These are phyloP conservation scores for Aureobasidium musti DNA, from an alignment of 2,329 filamentous ascomycete genomes.

Conservation along the genomic window DNA sequence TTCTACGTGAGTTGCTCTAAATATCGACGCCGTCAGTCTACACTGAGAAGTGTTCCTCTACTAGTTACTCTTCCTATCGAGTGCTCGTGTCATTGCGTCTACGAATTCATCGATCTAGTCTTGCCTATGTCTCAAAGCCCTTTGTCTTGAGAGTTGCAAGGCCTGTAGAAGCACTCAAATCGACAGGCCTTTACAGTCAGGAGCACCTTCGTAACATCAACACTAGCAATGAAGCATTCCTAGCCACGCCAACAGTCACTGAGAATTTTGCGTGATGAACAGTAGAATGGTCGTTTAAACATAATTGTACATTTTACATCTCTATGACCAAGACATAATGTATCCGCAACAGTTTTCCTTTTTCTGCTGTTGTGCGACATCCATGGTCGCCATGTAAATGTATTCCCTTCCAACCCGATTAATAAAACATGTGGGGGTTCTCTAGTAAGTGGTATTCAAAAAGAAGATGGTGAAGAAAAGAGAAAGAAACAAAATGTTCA, in stretches of 20 bases:
- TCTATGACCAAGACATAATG: slow-evolving; percentile 11
- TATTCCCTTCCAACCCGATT: slow-evolving; percentile 12
- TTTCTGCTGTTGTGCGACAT: not conserved
- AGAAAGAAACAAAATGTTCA: not conserved
- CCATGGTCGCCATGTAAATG: slow-evolving; percentile 9
- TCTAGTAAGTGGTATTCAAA: slow-evolving; percentile 27
- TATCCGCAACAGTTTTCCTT: not conserved
- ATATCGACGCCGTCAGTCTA: too few species aligned
- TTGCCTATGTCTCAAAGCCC: not conserved
- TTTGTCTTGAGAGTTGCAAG: not conserved
- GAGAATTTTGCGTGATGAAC: not conserved
- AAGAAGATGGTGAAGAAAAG: not conserved
- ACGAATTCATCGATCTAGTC: not conserved
- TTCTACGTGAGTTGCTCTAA: too few species aligned
- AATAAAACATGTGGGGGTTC: slow-evolving; percentile 17
- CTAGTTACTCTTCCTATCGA: not conserved
- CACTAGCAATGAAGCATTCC: not conserved
- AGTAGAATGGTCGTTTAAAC: slow-evolving; percentile 2
- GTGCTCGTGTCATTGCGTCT: not conserved
- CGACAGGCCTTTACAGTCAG: not conserved
- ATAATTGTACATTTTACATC: slow-evolving; percentile 24
- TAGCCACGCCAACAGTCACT: not conserved
- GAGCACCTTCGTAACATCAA: not conserved
- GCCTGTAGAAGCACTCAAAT: not conserved
- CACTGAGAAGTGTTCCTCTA: too few species aligned